These are phyloP conservation scores for Prunus kanzakura DNA, from an alignment of 306 rosid species.

Conservation along the genomic window DNA sequence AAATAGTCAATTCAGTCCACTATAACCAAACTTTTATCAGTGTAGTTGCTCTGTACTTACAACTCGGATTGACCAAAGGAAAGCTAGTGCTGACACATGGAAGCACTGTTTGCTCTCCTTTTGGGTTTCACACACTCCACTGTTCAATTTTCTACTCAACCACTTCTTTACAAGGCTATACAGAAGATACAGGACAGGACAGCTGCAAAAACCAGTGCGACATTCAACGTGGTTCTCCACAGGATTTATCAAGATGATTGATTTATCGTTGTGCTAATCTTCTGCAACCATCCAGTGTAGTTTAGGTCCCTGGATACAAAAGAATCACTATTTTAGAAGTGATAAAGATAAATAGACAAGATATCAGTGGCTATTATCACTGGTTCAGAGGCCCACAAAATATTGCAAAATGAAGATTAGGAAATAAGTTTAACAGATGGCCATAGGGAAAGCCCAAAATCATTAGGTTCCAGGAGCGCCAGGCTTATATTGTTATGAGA, in stretches of 20 bases:
- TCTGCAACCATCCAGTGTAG: constrained; percentile 70
- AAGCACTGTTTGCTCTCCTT: not conserved
- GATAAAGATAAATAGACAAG: not conserved
- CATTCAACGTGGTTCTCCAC: constrained; percentile 8
- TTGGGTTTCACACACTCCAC: not conserved
- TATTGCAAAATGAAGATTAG: not conserved
- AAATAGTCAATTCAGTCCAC: not conserved
- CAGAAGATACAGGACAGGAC: not conserved
- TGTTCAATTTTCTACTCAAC: not conserved
- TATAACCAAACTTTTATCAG: not conserved
- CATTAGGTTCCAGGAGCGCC: not conserved
- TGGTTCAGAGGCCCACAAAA: not conserved
- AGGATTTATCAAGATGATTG: constrained; percentile 11
- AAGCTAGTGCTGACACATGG: not conserved
- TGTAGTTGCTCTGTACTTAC: constrained; percentile 3
- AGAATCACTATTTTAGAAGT: not conserved
- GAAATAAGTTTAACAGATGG: not conserved
- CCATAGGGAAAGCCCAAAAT: not conserved
- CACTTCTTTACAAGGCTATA: not conserved
- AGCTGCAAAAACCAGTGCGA: not conserved
- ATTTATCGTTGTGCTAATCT: constrained; percentile 21
- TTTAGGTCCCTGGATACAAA: constrained; percentile 60
- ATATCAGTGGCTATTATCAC: not conserved
- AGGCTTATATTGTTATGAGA: not conserved
- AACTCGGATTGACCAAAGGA: not conserved